Percentiles rank a stretch among this genome's conserved stretches.
phyloP scores from a whole-genome alignment of 306 rosid genomes.

The Vigna reflexopilosa region DNA sequence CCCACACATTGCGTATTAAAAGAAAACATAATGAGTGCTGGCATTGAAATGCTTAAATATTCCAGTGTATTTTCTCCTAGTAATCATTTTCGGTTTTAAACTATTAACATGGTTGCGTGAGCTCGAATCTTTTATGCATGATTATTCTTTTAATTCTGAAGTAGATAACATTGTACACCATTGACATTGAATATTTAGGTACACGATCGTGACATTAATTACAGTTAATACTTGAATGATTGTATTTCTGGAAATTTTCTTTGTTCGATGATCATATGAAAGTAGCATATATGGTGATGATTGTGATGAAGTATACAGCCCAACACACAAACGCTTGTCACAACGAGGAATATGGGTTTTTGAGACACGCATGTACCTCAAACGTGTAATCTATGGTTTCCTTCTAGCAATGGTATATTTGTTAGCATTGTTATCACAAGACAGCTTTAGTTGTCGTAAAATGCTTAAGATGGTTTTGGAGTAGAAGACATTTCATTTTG shows the following conservation, averaged over 20 bases:
- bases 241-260: no score
- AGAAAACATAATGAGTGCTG: slow-evolving; percentile 38
- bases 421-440: background rate
- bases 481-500: slow-evolving; percentile 43
- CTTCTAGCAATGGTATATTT: background rate
- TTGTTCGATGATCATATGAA: background rate
- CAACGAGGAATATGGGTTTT: background rate
- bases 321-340: background rate
- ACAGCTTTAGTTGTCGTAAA: slow-evolving; percentile 25
- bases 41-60: slow-evolving; percentile 29
- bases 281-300: background rate
- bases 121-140: slow-evolving; percentile 5
- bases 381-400: slow-evolving; percentile 39
- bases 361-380: background rate
- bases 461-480: slow-evolving; percentile 43
- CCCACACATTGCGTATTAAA: slow-evolving; percentile 38
- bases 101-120: slow-evolving; percentile 34
- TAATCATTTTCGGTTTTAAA: slow-evolving; percentile 43
- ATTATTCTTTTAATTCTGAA: background rate
- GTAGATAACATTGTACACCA: background rate
- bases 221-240: background rate
- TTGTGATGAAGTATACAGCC: background rate
- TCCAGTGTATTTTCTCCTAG: background rate
- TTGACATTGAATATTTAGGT: background rate
- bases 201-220: slow-evolving; percentile 16